Percentiles rank a stretch among this genome's conserved stretches.
These are phyloP conservation scores for Citrus mangshanensis DNA, from an alignment of 345 rosid species.

Conservation along the genomic window DNA sequence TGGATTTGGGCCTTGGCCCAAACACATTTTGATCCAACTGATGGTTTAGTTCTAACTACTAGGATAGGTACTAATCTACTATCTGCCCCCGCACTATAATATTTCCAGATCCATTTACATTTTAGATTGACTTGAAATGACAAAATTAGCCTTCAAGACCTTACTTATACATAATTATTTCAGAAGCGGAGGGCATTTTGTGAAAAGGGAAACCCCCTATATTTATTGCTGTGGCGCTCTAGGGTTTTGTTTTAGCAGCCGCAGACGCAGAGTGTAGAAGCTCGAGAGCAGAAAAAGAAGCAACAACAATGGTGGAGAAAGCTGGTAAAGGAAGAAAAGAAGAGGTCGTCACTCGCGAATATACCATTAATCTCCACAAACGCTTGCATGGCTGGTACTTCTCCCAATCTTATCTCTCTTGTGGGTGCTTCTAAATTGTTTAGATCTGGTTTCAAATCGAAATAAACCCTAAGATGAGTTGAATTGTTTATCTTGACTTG, in stretches of 20 bases:
- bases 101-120: not conserved
- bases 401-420: not conserved
- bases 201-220: constrained; percentile 1
- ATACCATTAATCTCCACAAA: constrained; percentile 65
- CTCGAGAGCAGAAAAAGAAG: not conserved
- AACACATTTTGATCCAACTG: not conserved
- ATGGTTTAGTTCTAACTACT: not conserved
- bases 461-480: not conserved
- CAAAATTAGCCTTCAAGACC: not conserved
- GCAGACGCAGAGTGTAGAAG: not conserved
- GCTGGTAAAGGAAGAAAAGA: constrained; percentile 48
- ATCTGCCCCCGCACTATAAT: not conserved
- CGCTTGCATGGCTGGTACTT: constrained; percentile 62
- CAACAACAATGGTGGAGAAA: constrained; percentile 47
- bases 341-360: constrained; percentile 70
- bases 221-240: not conserved
- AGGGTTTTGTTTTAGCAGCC: constrained; percentile 21
- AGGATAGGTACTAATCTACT: too few species aligned
- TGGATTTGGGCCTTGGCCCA: not conserved
- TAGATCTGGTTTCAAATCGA: not conserved
- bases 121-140: not conserved
- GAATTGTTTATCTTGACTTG: not conserved
- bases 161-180: not conserved
- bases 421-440: not conserved
- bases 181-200: not conserved